These are phyloP conservation scores for Silene coronaria DNA, from an alignment of 179 eudicot species.

Conservation along the genomic window DNA sequence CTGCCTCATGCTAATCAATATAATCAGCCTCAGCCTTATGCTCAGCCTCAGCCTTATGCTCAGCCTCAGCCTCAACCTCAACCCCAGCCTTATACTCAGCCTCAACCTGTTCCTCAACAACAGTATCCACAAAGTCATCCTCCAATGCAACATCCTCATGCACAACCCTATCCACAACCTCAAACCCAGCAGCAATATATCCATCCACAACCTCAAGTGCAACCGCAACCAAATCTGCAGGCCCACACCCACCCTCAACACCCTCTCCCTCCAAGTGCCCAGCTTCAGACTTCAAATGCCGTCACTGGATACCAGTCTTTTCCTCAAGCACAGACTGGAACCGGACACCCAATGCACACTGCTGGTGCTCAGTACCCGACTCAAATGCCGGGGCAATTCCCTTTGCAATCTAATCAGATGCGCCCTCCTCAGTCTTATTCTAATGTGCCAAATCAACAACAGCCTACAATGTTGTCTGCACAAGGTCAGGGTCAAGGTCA, in stretches of 20 bases:
- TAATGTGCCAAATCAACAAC: conserved; percentile 44
- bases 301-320: conserved; percentile 67
- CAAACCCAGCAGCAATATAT: conserved; percentile 42
- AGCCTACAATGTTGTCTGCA: conserved; percentile 35
- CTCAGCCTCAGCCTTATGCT: conserved; percentile 42
- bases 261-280: conserved; percentile 30
- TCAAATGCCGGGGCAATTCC: conserved; percentile 53
- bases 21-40: conserved; percentile 35
- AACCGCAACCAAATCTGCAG: conserved; percentile 32
- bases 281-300: conserved; percentile 34
- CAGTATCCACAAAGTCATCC: conserved; percentile 47
- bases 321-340: conserved; percentile 48
- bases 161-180: conserved; percentile 36
- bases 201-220: conserved; percentile 34
- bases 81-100: conserved; percentile 35
- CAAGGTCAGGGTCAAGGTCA: conserved; percentile 25
- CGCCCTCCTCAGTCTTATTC: conserved; percentile 54
- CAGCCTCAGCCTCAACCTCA: conserved; percentile 36
- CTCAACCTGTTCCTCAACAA: conserved; percentile 37
- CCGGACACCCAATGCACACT: conserved; percentile 39
- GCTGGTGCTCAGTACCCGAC: conserved; percentile 39
- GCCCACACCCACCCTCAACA: conserved; percentile 33
- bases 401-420: conserved; percentile 51
- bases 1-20: conserved; percentile 23
- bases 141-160: conserved; percentile 33